phyloP scores from a whole-genome alignment of 164 flowering plant genomes.

The Vitis cinerea region DNA sequence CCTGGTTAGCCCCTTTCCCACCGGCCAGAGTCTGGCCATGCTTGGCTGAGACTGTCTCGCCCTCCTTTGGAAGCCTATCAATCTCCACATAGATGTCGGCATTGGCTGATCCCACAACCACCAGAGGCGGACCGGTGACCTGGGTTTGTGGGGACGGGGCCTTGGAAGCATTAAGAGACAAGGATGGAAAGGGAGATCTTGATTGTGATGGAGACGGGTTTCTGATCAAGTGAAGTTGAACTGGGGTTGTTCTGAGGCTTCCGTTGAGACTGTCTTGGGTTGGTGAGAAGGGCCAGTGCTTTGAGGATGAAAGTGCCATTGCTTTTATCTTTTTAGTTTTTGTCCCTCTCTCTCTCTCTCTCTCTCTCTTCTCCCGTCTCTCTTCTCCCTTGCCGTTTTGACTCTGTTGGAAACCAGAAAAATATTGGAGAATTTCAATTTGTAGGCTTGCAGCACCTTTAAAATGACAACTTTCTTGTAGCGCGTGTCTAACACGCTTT shows the following conservation, averaged over 20 bases:
- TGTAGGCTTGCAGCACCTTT: no score
- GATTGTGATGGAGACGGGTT: no score
- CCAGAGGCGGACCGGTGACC: constrained; percentile 46
- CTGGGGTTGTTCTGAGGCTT: constrained; percentile 6
- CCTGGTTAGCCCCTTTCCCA: constrained; percentile 96
- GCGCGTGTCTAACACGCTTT: no score
- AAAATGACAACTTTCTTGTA: no score
- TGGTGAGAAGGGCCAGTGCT: constrained; percentile 17
- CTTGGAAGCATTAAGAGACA: constrained; percentile 16
- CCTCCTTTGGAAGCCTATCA: constrained; percentile 65
- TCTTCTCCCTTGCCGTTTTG: no score
- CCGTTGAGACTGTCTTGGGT: background rate
- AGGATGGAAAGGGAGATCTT: constrained; percentile 11
- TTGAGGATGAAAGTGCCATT: constrained; percentile 26
- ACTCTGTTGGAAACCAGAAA: no score
- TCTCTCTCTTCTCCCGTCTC: background rate
- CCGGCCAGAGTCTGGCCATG: constrained; percentile 81
- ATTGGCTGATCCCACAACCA: constrained; percentile 92
- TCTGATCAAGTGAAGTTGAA: constrained; percentile 8
- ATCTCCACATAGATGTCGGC: constrained; percentile 91
- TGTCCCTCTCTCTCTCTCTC: constrained; percentile 1
- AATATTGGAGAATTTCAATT: no score
- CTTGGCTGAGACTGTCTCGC: constrained; percentile 86
- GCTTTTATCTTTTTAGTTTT: constrained; percentile 13
- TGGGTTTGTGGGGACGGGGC: constrained; percentile 10